These are phyloP conservation scores for Termitomyces sp. DNA, from an alignment of 768 basidiomycete species.

Conservation along the genomic window DNA sequence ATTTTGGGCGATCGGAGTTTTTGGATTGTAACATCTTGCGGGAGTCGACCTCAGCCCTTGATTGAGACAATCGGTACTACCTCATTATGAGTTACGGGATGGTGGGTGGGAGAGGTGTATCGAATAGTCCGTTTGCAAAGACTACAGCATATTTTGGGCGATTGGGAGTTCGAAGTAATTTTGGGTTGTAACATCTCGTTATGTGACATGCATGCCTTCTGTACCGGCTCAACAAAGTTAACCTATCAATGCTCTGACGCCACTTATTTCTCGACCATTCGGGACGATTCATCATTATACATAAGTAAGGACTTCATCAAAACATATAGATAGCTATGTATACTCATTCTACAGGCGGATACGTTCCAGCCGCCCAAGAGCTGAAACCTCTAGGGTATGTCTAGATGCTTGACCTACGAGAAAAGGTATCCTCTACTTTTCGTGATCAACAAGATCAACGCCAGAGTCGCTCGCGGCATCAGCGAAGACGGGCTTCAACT, in stretches of 20 bases:
- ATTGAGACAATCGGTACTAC: too few species aligned
- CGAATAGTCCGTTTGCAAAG: not conserved
- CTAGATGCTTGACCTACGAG: constrained; percentile 1
- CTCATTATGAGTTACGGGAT: not conserved
- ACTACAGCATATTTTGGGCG: not conserved
- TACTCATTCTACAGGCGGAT: not conserved
- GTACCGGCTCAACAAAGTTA: not conserved
- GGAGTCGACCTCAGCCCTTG: too few species aligned
- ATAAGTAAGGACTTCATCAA: not conserved
- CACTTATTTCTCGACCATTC: not conserved
- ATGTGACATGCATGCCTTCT: too few species aligned
- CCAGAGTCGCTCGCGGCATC: constrained; percentile 57
- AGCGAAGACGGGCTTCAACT: constrained; percentile 59
- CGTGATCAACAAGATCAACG: constrained; percentile 42
- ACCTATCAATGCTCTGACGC: not conserved
- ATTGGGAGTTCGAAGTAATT: too few species aligned
- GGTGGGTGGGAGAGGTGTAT: not conserved
- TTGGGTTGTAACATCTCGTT: too few species aligned
- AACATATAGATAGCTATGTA: constrained; percentile 1
- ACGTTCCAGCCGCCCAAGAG: not conserved
- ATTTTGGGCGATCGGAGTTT: not conserved
- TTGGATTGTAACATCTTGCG: too few species aligned
- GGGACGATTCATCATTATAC: not conserved
- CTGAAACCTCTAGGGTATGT: constrained; percentile 12
- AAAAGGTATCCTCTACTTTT: constrained; percentile 21